A percentile compares a stretch with the other conserved stretches of the same genome.
Evolutionary conservation across 2,329 filamentous ascomycete species (phyloP).

Genomic region (Monilinia laxa): DNA sequence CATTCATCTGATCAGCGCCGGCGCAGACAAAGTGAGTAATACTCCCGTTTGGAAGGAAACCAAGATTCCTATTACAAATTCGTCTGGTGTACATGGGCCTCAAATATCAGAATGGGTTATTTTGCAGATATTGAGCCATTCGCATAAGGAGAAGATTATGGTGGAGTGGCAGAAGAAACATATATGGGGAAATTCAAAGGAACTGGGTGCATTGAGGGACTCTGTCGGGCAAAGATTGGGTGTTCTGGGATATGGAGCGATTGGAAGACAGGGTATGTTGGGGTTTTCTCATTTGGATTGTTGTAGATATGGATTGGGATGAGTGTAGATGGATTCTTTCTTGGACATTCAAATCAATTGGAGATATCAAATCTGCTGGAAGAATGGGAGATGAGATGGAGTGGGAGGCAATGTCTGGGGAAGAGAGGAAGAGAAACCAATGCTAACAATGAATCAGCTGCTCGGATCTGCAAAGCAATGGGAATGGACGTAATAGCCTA

Average conservation of each 20-base stretch:
- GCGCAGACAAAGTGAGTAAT: slow-evolving; percentile 38
- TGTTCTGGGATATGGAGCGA: slow-evolving; percentile 45
- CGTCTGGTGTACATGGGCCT: slow-evolving; percentile 46
- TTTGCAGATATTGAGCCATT: slow-evolving; percentile 58
- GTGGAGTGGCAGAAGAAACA: slow-evolving; percentile 58
- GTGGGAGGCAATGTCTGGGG: neutral
- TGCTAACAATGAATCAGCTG: slow-evolving; percentile 37
- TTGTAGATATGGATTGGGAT: neutral
- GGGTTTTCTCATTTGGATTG: neutral
- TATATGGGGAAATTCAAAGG: slow-evolving; percentile 47
- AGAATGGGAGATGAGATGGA: neutral
- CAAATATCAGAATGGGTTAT: slow-evolving; percentile 67
- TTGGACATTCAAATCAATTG: neutral
- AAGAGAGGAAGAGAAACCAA: neutral
- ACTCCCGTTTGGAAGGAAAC: slow-evolving; percentile 40
- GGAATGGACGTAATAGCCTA: slow-evolving; percentile 66
- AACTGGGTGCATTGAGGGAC: slow-evolving; percentile 47
- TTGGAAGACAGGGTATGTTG: slow-evolving; percentile 45
- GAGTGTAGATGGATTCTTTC: neutral
- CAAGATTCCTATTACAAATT: slow-evolving; percentile 41
- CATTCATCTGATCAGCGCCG: slow-evolving; percentile 41
- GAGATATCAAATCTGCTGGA: neutral
- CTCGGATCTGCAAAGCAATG: slow-evolving; percentile 52
- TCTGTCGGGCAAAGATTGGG: slow-evolving; percentile 58
- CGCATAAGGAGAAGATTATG: slow-evolving; percentile 53